phyloP scores from a whole-genome alignment of 345 rosid species.

The Murraya paniculata region DNA sequence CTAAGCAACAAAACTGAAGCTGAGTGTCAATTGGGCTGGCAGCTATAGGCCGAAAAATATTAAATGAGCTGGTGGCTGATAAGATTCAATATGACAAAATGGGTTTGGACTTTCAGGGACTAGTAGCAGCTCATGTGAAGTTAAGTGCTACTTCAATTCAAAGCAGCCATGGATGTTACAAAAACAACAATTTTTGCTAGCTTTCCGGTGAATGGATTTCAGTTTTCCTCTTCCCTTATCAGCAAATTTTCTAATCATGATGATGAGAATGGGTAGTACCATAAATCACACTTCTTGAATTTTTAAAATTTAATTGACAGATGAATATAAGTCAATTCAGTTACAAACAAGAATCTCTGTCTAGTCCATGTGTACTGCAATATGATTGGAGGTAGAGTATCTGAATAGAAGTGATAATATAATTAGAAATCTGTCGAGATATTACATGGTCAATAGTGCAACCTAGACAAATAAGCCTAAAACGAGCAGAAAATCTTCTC shows the following conservation, averaged over 20 bases:
- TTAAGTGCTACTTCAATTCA: background rate
- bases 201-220: background rate
- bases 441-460: no score
- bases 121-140: background rate
- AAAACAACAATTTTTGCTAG: background rate
- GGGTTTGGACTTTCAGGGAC: background rate
- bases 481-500: no score
- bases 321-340: no score
- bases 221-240: background rate
- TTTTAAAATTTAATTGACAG: no score
- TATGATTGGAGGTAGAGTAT: background rate
- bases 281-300: background rate
- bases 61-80: background rate
- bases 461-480: no score
- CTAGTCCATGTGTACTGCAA: background rate
- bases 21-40: background rate
- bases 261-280: background rate
- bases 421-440: no score
- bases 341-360: background rate
- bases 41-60: background rate
- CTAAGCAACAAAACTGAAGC: background rate
- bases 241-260: background rate
- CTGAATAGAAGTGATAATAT: no score
- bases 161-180: background rate
- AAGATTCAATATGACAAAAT: constrained; percentile 10